These are phyloP conservation scores for Crithidia expoeki DNA, from an alignment of 208 protist genomes.

Conservation along the genomic window DNA sequence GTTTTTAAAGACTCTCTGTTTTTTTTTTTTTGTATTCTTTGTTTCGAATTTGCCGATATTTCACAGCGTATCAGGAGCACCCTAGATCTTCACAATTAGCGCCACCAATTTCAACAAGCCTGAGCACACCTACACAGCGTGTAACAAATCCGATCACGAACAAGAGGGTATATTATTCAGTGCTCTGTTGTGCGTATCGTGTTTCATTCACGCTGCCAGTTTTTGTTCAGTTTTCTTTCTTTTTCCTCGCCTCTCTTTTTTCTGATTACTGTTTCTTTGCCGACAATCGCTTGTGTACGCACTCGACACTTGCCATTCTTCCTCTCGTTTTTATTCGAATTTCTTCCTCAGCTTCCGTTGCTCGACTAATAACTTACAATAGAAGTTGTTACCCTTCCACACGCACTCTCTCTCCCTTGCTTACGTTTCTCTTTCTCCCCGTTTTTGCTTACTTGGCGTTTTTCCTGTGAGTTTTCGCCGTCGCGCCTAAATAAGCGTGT, in stretches of 20 bases:
- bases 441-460: not conserved
- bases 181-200: too few species aligned
- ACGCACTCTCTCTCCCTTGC: not conserved
- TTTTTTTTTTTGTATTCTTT: conserved; percentile 5
- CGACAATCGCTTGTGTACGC: conserved; percentile 11
- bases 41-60: not conserved
- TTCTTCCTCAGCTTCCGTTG: not conserved
- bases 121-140: not conserved
- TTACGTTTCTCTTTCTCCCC: not conserved
- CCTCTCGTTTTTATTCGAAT: conserved; percentile 19
- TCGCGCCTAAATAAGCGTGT: too few species aligned
- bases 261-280: conserved; percentile 6
- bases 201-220: not conserved
- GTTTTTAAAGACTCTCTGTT: conserved; percentile 4
- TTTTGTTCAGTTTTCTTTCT: conserved; percentile 13
- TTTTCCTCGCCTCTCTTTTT: conserved; percentile 18
- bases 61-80: not conserved
- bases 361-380: conserved; percentile 4
- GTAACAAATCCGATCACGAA: not conserved
- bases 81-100: not conserved
- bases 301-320: conserved; percentile 13
- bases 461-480: conserved; percentile 14
- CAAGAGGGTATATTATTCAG: not conserved
- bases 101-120: not conserved
- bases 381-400: not conserved